Evolutionary conservation across 352 stramenopile species (phyloP), one percentile per base, ranked within the genome.

Genomic region (Phytophthora sp.): DNA sequence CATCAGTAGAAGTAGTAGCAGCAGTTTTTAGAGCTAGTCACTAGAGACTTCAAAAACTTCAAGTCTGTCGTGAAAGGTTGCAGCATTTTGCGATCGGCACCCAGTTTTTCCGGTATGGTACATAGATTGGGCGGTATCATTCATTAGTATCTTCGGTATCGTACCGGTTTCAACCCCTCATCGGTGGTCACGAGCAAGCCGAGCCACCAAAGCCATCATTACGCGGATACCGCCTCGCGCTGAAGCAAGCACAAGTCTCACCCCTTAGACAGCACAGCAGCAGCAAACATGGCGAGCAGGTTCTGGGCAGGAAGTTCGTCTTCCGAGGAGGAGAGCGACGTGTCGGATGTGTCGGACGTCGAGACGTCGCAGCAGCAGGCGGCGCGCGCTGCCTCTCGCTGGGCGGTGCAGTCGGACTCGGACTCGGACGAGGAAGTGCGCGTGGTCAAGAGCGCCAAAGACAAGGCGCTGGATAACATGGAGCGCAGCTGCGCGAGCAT

Each of bases 371-470:
- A 84, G 67, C 81, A 93, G 77, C 77, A 90, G 76, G 76, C 87
- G 63, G 77, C 82, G 59, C 79, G 85, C 63, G 83, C 78, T 4
- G 85, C 84, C 33, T 91, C 87, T 20, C 84, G 84, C 56, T 95
- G 86, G 86, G 84, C 81, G 15, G 84, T 94, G 53, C 76, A 93
- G 65, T 94, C 82, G 45, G 88, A 94, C 64, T 94, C 85, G 56
- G 87, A 94, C 29, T 88, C 71, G 24, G 87, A 95, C 2, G 86
- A 96, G 58, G 89, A 96, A 65, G 86, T 92, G 51, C 92, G 97
- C 66, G 97, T 99, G 54, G 97, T 99, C 53, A 98, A 98, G 82
- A 98, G 88, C 27, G 94, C 86, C 60, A 98, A 98, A 84, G 91
- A 98, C 66, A 94, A 95, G 57, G 85, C 93, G 47, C 81, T 96